These are phyloP conservation scores for Xanthoconium stramineum DNA, from an alignment of 768 basidiomycete genomes.

Conservation along the genomic window DNA sequence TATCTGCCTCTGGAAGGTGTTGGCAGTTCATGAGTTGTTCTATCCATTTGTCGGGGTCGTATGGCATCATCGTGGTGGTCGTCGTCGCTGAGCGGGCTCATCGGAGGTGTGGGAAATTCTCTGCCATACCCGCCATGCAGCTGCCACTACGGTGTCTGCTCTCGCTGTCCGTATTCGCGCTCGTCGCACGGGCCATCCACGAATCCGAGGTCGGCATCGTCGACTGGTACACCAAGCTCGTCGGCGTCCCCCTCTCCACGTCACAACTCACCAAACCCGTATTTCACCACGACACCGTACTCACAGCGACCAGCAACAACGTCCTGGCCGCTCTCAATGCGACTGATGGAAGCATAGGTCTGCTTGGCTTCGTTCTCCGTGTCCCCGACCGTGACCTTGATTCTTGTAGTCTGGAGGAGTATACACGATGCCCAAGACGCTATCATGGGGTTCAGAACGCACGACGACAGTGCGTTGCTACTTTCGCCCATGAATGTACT, in stretches of 20 bases:
- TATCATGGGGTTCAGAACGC: slow-evolving; percentile 59
- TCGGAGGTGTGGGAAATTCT: not conserved
- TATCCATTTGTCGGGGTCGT: slow-evolving; percentile 79
- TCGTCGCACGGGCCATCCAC: slow-evolving; percentile 49
- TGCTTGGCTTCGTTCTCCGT: slow-evolving; percentile 4
- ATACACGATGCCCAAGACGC: slow-evolving; percentile 67
- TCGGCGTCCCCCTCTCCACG: slow-evolving; percentile 66
- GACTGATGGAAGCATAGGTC: slow-evolving; percentile 69
- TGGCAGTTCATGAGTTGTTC: slow-evolving; percentile 82
- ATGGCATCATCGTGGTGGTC: slow-evolving; percentile 28
- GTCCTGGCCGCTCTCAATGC: slow-evolving; percentile 73
- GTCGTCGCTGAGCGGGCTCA: not conserved
- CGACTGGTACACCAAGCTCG: slow-evolving; percentile 81
- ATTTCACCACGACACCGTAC: slow-evolving; percentile 57
- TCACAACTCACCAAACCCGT: slow-evolving; percentile 53
- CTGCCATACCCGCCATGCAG: slow-evolving; percentile 9
- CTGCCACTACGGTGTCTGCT: slow-evolving; percentile 18
- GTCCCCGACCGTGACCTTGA: not conserved
- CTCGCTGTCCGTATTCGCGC: slow-evolving; percentile 13
- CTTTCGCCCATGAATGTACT: not conserved
- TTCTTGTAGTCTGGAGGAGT: slow-evolving; percentile 70
- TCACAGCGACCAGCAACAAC: slow-evolving; percentile 70
- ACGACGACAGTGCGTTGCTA: slow-evolving; percentile 50
- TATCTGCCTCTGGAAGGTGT: slow-evolving; percentile 86
- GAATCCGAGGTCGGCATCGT: slow-evolving; percentile 75